Evolutionary conservation across 805 yeast genomes (phyloP).

Genomic region (Yarrowia keelungensis): DNA sequence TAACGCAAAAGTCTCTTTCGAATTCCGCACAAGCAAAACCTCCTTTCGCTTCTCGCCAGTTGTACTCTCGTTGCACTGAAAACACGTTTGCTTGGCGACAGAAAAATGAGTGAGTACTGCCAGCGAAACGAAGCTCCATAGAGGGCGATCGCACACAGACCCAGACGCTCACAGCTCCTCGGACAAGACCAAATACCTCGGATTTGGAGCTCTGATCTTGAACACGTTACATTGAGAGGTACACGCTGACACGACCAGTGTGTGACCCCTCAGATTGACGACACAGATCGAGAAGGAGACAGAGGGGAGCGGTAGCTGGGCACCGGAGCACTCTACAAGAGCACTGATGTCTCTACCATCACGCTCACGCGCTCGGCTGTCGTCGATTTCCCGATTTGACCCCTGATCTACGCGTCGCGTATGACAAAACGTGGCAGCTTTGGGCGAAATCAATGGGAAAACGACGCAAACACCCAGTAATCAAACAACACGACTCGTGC

Average conservation of each 20-base stretch:
- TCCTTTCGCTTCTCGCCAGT: constrained; percentile 38
- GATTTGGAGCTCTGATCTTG: background rate
- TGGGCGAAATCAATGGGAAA: background rate
- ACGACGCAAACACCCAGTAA: background rate
- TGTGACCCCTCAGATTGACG: background rate
- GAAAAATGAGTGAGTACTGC: constrained; percentile 36
- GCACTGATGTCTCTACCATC: background rate
- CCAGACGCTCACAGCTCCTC: background rate
- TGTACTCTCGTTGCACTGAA: constrained; percentile 37
- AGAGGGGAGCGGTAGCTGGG: no score
- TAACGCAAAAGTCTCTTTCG: constrained; percentile 30
- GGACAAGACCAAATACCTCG: background rate
- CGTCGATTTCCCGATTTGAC: background rate
- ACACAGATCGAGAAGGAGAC: no score
- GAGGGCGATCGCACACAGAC: background rate
- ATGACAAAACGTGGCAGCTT: background rate
- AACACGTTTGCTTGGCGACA: constrained; percentile 27
- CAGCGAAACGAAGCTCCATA: background rate
- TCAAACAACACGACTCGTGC: background rate
- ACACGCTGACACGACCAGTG: background rate
- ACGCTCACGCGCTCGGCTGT: background rate
- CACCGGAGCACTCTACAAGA: no score
- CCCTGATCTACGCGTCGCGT: constrained; percentile 39
- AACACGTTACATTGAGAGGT: constrained; percentile 16
- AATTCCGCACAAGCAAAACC: constrained; percentile 30